phyloP scores from a whole-genome alignment of 371 early-diverging fungal species.

The Rhizopus delemar region DNA sequence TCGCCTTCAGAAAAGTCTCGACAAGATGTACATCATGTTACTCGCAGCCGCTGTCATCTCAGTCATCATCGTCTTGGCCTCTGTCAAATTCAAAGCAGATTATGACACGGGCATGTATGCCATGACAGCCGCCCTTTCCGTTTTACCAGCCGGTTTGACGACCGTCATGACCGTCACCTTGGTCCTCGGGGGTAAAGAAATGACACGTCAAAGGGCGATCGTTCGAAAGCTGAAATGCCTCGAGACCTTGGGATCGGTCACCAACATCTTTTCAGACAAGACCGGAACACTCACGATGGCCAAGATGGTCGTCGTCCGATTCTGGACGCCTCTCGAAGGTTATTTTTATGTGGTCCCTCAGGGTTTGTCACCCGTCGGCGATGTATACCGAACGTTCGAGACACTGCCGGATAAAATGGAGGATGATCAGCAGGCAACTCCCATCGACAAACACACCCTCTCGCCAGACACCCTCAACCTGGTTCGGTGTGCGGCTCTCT shows the following conservation, averaged over 20 bases:
- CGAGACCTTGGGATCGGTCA: conserved; percentile 91
- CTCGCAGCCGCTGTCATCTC: conserved; percentile 44
- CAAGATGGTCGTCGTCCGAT: conserved; percentile 74
- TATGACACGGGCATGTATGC: conserved; percentile 49
- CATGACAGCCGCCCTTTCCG: conserved; percentile 42
- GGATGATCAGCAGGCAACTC: conserved; percentile 9
- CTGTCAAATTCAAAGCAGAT: conserved; percentile 43
- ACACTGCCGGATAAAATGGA: conserved; percentile 11
- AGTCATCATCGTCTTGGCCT: conserved; percentile 67
- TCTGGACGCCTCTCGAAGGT: conserved; percentile 69
- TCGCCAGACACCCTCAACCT: conserved; percentile 28
- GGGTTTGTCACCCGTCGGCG: conserved; percentile 67
- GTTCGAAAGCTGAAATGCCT: conserved; percentile 89
- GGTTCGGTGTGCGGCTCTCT: conserved; percentile 55
- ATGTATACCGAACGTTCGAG: conserved; percentile 41
- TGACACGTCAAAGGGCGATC: conserved; percentile 38
- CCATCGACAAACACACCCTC: conserved; percentile 24
- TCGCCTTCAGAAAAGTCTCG: conserved; percentile 75
- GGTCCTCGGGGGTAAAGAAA: conserved; percentile 44
- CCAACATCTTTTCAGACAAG: conserved; percentile 90
- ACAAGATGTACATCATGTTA: conserved; percentile 73
- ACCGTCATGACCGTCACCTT: conserved; percentile 46
- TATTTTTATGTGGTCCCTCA: conserved; percentile 61
- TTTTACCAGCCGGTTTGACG: conserved; percentile 44
- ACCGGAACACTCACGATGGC: conserved; percentile 63